Evolutionary conservation across 2,329 filamentous ascomycete genomes (phyloP), one percentile per base, ranked within the genome.

Genomic region (Verticillium nonalfalfae): DNA sequence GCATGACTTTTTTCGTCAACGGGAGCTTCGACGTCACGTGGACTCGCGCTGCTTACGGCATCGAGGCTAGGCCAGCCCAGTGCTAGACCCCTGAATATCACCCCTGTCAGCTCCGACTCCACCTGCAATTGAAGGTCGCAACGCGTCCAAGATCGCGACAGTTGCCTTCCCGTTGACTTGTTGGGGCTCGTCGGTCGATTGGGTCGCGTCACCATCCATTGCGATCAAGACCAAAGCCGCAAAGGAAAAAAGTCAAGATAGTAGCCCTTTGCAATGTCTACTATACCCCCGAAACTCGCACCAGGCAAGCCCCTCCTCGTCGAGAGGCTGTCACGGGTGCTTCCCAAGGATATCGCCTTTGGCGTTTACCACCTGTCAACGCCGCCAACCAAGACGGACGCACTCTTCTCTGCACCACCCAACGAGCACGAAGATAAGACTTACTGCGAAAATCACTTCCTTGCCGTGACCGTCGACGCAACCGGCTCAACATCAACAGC

Each of bases 361-460:
- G 87, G 82, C 65, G 81, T 94, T 69, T 89, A 96, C 74, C 94
- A 99, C 78, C 79, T 97, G 67, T 96, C 92, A 31, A 96, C 93
- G 5, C 90, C 90, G 14, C 91, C 94, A 5, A 88, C 86, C 38
- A 82, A 82, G 71, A 89, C 87, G 64, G 83, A 87, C 9, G 84
- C 94, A 15, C 85, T 99, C 54, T 97, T 90, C 76, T 88, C 90
- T 39, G 84, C 93, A 38, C 87, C 91, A 4, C 90, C 91, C 4
- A 86, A 88, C 62, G 79, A 85, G 65, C 83, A 84, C 54, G 84
- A 89, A 9, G 90, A 96, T 70, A 82, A 85, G 66, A 99, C 95
- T 0, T 94, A 89, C 68, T 89, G 91, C 76, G 92, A 97, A 73
- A 93, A 85, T 56, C 95, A 99, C 72, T 96, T 87, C 65, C 76